These are phyloP conservation scores for Calcarisporium arbuscula DNA, from an alignment of 2,329 filamentous ascomycete genomes.

Conservation along the genomic window DNA sequence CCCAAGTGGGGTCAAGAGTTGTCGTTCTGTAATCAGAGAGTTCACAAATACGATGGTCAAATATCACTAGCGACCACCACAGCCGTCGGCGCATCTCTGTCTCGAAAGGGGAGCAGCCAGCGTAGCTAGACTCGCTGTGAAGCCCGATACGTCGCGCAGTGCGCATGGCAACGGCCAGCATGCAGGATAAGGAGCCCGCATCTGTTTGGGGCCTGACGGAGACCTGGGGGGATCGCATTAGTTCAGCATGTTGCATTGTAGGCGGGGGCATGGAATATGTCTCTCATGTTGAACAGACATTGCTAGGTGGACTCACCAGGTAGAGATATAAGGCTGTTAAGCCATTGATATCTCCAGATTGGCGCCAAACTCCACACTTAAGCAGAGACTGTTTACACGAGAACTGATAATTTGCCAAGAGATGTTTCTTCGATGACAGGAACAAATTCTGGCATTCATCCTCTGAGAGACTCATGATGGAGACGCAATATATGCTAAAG, in stretches of 20 bases:
- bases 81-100: conserved; percentile 54
- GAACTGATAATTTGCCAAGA: conserved; percentile 37
- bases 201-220: conserved; percentile 34
- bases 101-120: conserved; percentile 42
- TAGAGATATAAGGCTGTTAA: conserved; percentile 53
- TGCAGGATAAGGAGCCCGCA: conserved; percentile 43
- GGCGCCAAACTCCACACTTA: conserved; percentile 43
- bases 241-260: too few relatives aligned
- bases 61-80: conserved; percentile 54
- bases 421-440: conserved; percentile 29
- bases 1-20: conserved; percentile 28
- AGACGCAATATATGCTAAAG: conserved; percentile 46
- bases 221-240: conserved; percentile 32
- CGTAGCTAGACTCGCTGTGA: conserved; percentile 47
- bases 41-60: conserved; percentile 52
- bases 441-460: conserved; percentile 34
- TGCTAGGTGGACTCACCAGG: conserved; percentile 34
- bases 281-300: too few relatives aligned
- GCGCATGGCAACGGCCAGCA: conserved; percentile 49
- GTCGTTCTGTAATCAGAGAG: conserved; percentile 31
- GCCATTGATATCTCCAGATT: conserved; percentile 42
- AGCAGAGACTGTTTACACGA: conserved; percentile 48
- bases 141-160: conserved; percentile 51
- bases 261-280: neutral
- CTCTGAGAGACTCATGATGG: conserved; percentile 34